Conservation (phyloP, 2,329 filamentous ascomycete species). For the Hymenotorrendiella dingleyae region DNA sequence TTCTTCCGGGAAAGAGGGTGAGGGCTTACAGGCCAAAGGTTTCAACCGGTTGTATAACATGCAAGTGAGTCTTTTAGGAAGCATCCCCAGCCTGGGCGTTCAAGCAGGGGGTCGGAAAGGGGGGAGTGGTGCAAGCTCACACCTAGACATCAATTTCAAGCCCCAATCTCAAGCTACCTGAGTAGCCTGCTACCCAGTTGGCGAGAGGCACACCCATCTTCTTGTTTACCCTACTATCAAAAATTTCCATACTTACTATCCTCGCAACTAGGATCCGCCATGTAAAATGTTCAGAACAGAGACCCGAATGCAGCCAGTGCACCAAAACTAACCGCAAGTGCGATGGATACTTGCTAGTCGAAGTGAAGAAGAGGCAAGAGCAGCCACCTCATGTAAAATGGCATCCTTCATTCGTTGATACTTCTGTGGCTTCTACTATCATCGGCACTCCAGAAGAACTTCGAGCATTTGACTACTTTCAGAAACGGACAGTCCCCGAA, state of each 20-base stretch:
- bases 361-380: neutral
- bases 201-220: neutral
- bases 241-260: neutral
- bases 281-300: slow-evolving; percentile 8
- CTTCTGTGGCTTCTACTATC: neutral
- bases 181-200: neutral
- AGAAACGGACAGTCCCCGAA: slow-evolving; percentile 1
- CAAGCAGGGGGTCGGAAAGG: neutral
- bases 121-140: neutral
- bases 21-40: neutral
- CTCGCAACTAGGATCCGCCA: neutral
- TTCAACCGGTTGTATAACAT: slow-evolving; percentile 1
- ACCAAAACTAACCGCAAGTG: slow-evolving; percentile 4
- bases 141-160: neutral
- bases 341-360: slow-evolving; percentile 4
- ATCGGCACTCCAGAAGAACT: neutral
- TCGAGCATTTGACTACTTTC: slow-evolving; percentile 3
- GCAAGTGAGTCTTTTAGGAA: slow-evolving; percentile 1
- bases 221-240: neutral
- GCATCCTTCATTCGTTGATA: neutral
- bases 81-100: neutral
- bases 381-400: neutral
- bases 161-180: neutral
- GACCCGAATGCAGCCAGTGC: slow-evolving; percentile 4
- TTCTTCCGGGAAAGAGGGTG: neutral